Base-by-base conservation (phyloP, 805 yeast genomes). In the Helenozyma baotianmanensis region DNA sequence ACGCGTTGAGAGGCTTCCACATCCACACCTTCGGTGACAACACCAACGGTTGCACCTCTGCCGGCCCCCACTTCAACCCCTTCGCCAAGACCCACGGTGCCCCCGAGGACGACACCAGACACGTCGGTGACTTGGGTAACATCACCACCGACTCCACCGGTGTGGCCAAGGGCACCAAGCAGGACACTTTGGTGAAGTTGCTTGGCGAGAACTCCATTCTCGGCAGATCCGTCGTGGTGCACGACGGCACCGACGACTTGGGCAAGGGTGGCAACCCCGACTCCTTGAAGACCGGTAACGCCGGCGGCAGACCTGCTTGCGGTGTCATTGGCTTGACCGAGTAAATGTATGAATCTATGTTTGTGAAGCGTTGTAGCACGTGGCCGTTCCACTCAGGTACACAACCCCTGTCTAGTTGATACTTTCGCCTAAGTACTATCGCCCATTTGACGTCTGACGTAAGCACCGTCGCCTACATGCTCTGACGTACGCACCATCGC, bases 1-100 rank as follows among this genome's bases (percentile, higher is more conserved):
- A 85, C 55, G 90, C 96, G 32, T 69, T 74, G 60, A 81, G 95
- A 68, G 98, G 98, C 33, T 90, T 92, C 96, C 98, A 92, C 76
- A 71, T 92, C 59, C 98, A 92, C 69, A 82, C 86, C 60, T 92
- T 92, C 56, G 98, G 98, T 71, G 98, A 92, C 74, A 87, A 86
- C 80, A 87, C 98, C 68, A 92, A 92, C 64, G 98, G 98, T 48
- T 92, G 98, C 72, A 90, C 96, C 40, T 85, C 96, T 48, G 96
- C 97, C 35, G 97, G 97, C 58, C 96, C 96, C 39, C 97, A 89
- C 71, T 88, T 87, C 78, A 67, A 89, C 76, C 96, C 96, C 49
- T 82, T 82, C 60, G 73, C 76, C 42, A 82, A 83, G 73, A 76
- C 76, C 48, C 97, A 88, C 62, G 97, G 97, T 71, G 88, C 89